phyloP scores from a whole-genome alignment of 1,284 basidiomycete genomes.

The Lignosus rhinocerotis region DNA sequence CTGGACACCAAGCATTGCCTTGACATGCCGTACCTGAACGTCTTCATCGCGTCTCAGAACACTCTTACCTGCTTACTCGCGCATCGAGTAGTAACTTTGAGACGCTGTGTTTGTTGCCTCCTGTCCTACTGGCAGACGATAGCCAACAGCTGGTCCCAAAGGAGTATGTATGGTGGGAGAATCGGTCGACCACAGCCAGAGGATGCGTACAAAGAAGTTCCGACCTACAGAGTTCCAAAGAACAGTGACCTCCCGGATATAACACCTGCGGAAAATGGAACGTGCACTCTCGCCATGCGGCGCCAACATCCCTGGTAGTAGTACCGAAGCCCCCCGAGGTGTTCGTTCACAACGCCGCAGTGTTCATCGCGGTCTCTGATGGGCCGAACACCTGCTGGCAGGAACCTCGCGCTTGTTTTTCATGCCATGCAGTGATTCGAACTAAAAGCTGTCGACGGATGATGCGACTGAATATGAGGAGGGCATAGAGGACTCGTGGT shows the following conservation, averaged over 20 bases:
- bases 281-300: too few relatives aligned
- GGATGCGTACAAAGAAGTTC: background rate
- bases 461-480: conserved; percentile 25
- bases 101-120: conserved; percentile 52
- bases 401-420: conserved; percentile 29
- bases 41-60: background rate
- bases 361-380: conserved; percentile 31
- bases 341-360: conserved; percentile 22
- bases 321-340: background rate
- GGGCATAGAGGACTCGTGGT: conserved; percentile 20
- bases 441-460: conserved; percentile 22
- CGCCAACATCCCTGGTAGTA: too few relatives aligned
- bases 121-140: conserved; percentile 50
- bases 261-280: too few relatives aligned
- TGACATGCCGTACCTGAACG: conserved; percentile 33
- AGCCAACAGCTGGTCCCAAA: conserved; percentile 44
- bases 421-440: conserved; percentile 28
- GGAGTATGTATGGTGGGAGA: conserved; percentile 17
- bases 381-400: conserved; percentile 34
- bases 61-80: too few relatives aligned
- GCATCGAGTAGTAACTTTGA: conserved; percentile 52
- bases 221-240: background rate
- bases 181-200: conserved; percentile 31
- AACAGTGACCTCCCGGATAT: conserved; percentile 27
- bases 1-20: conserved; percentile 22